A percentile compares a stretch with the other conserved stretches of the same genome.
Evolutionary conservation across 2,329 filamentous ascomycete species (phyloP).

Genomic region (Aspergillus nomiae): DNA sequence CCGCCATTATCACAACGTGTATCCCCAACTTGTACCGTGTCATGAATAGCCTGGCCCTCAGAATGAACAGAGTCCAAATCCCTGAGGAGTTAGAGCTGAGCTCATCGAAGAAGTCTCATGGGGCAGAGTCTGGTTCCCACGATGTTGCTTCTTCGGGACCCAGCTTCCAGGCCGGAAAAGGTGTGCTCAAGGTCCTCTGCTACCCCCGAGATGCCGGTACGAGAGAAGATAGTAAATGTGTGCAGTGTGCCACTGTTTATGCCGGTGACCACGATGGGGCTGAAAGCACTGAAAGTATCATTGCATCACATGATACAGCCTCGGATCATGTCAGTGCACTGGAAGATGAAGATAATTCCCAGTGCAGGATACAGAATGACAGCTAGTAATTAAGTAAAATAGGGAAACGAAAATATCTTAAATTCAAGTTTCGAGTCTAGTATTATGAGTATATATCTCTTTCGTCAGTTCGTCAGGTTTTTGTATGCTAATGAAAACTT

Average conservation of each 20-base stretch:
- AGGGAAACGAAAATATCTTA: too few relatives aligned
- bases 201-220: neutral
- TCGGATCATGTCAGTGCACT: neutral
- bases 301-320: neutral
- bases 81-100: neutral
- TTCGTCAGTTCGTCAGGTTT: too few relatives aligned
- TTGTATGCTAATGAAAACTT: too few relatives aligned
- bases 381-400: neutral
- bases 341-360: neutral
- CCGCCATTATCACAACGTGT: slow-evolving; percentile 18
- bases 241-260: neutral
- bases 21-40: slow-evolving; percentile 19
- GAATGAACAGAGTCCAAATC: slow-evolving; percentile 1
- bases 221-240: neutral
- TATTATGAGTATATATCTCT: too few relatives aligned
- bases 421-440: neutral
- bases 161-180: neutral
- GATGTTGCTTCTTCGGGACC: neutral
- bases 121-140: neutral
- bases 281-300: neutral
- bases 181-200: neutral
- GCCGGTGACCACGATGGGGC: neutral
- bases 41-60: slow-evolving; percentile 7
- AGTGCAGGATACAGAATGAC: neutral
- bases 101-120: neutral